Evolutionary conservation across 1,139 yeast genomes (phyloP).

Genomic region (Hansenula anomala): DNA sequence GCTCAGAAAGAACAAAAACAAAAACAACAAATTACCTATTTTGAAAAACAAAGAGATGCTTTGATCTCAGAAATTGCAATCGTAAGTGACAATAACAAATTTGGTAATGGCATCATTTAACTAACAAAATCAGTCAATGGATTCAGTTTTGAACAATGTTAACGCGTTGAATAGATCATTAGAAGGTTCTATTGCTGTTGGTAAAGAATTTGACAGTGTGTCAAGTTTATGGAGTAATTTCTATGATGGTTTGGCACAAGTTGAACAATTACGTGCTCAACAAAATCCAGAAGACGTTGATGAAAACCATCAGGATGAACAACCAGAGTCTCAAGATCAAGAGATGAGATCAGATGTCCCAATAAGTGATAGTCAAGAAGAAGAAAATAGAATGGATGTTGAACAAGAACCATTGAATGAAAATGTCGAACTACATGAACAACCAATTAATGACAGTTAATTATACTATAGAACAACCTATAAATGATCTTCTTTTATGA

Average conservation of each 20-base stretch:
- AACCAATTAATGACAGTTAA: neutral
- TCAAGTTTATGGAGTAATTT: conserved; percentile 46
- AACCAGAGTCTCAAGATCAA: neutral
- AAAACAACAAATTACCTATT: conserved; percentile 23
- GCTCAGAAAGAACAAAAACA: neutral
- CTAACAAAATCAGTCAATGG: conserved; percentile 44
- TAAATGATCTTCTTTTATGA: neutral
- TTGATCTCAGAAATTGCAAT: conserved; percentile 34
- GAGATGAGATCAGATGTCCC: neutral
- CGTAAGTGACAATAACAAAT: conserved; percentile 2
- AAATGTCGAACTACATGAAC: neutral
- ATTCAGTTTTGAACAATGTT: conserved; percentile 42
- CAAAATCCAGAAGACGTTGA: conserved; percentile 2
- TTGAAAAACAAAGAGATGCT: conserved; percentile 39
- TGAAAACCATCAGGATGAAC: neutral
- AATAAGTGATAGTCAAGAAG: no score
- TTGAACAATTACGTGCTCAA: conserved; percentile 12
- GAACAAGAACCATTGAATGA: neutral
- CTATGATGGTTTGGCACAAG: conserved; percentile 34
- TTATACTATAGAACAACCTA: conserved; percentile 1
- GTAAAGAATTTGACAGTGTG: conserved; percentile 49
- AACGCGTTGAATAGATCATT: conserved; percentile 46
- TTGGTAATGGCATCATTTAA: no score
- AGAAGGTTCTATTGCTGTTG: conserved; percentile 47
- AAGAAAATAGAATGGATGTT: neutral